Evolutionary conservation across 495 filamentous ascomycete genomes (phyloP), one percentile per base, ranked within the genome.

Genomic region (Parmelia sp.): DNA sequence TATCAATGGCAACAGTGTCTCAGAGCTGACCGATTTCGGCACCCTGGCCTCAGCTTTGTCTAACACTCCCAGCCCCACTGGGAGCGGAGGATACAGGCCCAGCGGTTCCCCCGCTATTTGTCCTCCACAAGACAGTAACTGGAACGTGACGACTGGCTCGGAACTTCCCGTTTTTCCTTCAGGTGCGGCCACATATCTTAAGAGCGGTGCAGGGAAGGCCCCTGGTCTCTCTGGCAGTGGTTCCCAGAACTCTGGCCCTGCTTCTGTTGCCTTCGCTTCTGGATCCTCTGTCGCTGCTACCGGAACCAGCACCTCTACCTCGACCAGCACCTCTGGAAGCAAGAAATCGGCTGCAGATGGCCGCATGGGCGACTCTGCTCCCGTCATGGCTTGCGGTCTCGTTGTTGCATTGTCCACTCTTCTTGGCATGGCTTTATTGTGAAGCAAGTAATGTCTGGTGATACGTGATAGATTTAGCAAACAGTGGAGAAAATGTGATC

Each of bases 81-180:
- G 89, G 60, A 79, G 90, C 69, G 93, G 92, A 69, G 87, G 89
- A 57, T 91, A 88, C 79, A 88, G 89, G 72, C 72, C 80, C 59
- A 86, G 79, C 57, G 87, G 89, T 44, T 75, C 80, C 39, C 74
- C 89, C 27, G 83, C 77, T 68, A 70, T 78, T 14, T 97, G 94
- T 79, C 94, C 93, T 0, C 74, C 77, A 25, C 75, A 84, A 69
- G 84, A 86, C 67, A 73, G 76, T 47, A 84, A 82, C 69, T 97
- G 92, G 91, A 80, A 92, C 47, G 88, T 96, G 45, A 72, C 73
- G 23, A 78, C 76, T 63, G 78, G 86, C 62, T 71, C 76, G 33
- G 51, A 55, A 11, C 86, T 97, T 15, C 93, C 93, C 4, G 83
- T 85, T 47, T 88, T 97, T 27, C 93, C 93, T 7, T 71, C 74